Evolutionary conservation across 202 grass and related monocot species (phyloP).

Genomic region (Elaeis oleifera): DNA sequence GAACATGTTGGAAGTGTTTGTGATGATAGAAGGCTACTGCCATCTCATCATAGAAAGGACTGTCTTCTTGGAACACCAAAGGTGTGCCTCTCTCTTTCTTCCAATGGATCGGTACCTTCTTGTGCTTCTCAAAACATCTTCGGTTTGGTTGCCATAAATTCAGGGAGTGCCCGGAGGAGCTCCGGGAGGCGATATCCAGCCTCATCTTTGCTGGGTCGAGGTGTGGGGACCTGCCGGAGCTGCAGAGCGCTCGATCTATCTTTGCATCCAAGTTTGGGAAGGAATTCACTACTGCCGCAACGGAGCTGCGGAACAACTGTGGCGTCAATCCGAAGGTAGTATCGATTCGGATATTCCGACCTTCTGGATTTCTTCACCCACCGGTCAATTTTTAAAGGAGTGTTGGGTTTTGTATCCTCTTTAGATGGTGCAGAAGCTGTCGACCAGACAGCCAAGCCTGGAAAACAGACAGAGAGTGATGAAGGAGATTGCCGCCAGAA

Average conservation of each 20-base stretch:
- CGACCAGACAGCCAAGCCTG: slow-evolving; percentile 53
- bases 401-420: background rate
- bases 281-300: slow-evolving; percentile 41
- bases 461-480: slow-evolving; percentile 53
- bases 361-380: no score
- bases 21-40: slow-evolving; percentile 54
- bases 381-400: no score
- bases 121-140: background rate
- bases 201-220: slow-evolving; percentile 56
- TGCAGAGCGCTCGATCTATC: slow-evolving; percentile 46
- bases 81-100: slow-evolving; percentile 15
- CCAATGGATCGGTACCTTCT: no score
- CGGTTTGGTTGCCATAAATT: background rate
- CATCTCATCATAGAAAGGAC: slow-evolving; percentile 42
- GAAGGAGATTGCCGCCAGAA: slow-evolving; percentile 76
- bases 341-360: no score
- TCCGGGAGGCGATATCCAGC: slow-evolving; percentile 58
- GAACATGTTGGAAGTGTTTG: slow-evolving; percentile 55
- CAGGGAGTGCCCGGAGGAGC: slow-evolving; percentile 78
- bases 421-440: slow-evolving; percentile 84
- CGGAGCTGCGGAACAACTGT: slow-evolving; percentile 49
- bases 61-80: slow-evolving; percentile 38
- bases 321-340: slow-evolving; percentile 53
- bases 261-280: slow-evolving; percentile 61
- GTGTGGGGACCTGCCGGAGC: slow-evolving; percentile 72